Conservation (phyloP, 495 filamentous ascomycete species). For the Penicillium malachiteum region DNA sequence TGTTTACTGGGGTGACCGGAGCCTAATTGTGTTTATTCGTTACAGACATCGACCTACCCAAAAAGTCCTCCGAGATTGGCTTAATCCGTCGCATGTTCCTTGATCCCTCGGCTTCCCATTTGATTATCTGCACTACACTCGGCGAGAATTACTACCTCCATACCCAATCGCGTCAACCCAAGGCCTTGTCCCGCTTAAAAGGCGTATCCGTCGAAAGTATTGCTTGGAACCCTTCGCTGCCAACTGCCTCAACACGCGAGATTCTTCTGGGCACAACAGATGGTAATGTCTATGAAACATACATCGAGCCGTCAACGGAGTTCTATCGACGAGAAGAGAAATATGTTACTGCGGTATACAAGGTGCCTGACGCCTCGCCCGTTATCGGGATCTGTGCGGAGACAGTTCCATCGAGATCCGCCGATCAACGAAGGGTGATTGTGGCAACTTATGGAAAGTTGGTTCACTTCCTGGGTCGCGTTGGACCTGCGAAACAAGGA, state of each 20-base stretch:
- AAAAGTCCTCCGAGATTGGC: slow-evolving; percentile 85
- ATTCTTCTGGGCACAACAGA: slow-evolving; percentile 91
- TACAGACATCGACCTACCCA: slow-evolving; percentile 93
- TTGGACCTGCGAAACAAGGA: slow-evolving; percentile 57
- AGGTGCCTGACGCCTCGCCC: slow-evolving; percentile 68
- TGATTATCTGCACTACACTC: slow-evolving; percentile 85
- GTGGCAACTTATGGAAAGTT: slow-evolving; percentile 73
- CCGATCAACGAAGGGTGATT: slow-evolving; percentile 72
- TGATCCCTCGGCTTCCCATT: slow-evolving; percentile 91
- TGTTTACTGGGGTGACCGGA: slow-evolving; percentile 17
- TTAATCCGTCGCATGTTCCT: slow-evolving; percentile 94
- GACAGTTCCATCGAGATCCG: slow-evolving; percentile 56
- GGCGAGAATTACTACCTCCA: slow-evolving; percentile 98
- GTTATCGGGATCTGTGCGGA: slow-evolving; percentile 85
- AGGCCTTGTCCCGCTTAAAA: slow-evolving; percentile 77
- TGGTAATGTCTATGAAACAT: slow-evolving; percentile 93
- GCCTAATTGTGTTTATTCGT: slow-evolving; percentile 14
- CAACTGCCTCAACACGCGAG: slow-evolving; percentile 90
- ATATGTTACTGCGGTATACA: slow-evolving; percentile 79
- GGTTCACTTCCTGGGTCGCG: slow-evolving; percentile 74
- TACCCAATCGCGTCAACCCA: slow-evolving; percentile 85
- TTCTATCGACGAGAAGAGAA: slow-evolving; percentile 95
- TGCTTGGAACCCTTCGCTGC: slow-evolving; percentile 96
- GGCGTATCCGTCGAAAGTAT: slow-evolving; percentile 84
- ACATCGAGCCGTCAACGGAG: slow-evolving; percentile 87